Evolutionary conservation across 2,329 filamentous ascomycete genomes (phyloP).

Genomic region (Diaporthe helianthi): DNA sequence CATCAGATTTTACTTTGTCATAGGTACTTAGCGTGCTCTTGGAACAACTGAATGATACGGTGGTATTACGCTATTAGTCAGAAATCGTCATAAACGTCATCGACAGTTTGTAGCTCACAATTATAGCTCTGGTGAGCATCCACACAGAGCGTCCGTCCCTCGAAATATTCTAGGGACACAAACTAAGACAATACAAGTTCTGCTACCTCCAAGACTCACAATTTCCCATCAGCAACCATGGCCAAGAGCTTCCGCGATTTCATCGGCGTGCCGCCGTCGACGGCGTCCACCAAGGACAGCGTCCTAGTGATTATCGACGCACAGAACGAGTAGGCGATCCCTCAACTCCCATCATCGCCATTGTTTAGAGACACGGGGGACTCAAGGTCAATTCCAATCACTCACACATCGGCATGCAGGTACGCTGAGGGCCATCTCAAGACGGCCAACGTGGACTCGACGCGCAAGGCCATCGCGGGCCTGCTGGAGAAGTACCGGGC

Average conservation of each 20-base stretch:
- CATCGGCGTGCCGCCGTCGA: conserved; percentile 61
- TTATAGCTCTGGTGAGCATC: neutral
- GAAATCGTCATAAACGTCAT: neutral
- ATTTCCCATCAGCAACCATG: neutral
- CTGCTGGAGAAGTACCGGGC: conserved; percentile 68
- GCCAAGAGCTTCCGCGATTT: conserved; percentile 51
- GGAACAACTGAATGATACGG: neutral
- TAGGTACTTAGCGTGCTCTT: neutral
- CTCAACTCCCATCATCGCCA: too few relatives aligned
- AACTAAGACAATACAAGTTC: neutral
- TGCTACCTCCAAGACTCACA: neutral
- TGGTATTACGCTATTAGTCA: conserved; percentile 8
- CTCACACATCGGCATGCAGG: neutral
- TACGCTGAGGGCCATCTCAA: conserved; percentile 63
- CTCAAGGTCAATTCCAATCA: neutral
- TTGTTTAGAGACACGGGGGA: neutral
- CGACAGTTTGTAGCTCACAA: neutral
- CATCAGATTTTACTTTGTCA: too few relatives aligned
- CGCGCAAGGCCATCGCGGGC: conserved; percentile 61
- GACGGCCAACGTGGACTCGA: conserved; percentile 59
- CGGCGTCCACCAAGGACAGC: conserved; percentile 63
- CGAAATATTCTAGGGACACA: neutral
- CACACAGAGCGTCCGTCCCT: neutral
- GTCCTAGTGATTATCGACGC: conserved; percentile 73
- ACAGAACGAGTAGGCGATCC: conserved; percentile 65